Base-by-base conservation (phyloP, 2,329 filamentous ascomycete genomes). In the Xylaria polymorpha region DNA sequence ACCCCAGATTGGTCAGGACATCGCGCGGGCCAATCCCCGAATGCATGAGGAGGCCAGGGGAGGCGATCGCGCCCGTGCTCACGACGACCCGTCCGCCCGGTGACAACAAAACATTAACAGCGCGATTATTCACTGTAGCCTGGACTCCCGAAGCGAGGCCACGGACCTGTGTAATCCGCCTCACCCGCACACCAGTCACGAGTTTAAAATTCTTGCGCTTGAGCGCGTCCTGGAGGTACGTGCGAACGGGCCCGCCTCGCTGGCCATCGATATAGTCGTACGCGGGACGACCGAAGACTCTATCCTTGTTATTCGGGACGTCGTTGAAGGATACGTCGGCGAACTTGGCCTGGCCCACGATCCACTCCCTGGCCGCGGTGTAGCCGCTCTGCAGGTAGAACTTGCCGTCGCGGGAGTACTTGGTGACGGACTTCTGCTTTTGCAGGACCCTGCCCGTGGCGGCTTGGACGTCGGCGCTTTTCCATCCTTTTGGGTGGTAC, bases 401-500 rank as follows among this genome's bases (percentile, higher is more conserved):
- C 50, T 82, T 78, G 12, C 79, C 80, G 69, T 87, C 82, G 7
- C 70, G 68, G 0, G 85, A 86, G 46, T 85, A 84, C 1, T 76
- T 74, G 9, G 82, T 81, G 0, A 83, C 80, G 0, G 80, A 82
- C 1, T 83, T 80, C 59, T 86, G 83, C 63, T 78, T 82, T 1
- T 74, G 72, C 39, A 84, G 79, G 2, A 87, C 80, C 53, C 81
- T 82, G 5, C 77, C 68, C 5, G 83, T 85, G 0, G 85, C 84
- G n/a, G 73, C 74, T 51, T 80, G 71, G 71, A 88, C 82, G 67
- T 87, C 85, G 1, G 74, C 75, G 53, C 81, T 84, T 74, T 85
- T 86, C 86, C 86, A 88, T 15, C 83, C 84, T 0, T 76, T 69
- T 0, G 84, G 84, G 61, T 83, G 83, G 59, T 85, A 86, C 8